Evolutionary conservation across 345 rosid genomes (phyloP).

Genomic region (Physaria fendleri): DNA sequence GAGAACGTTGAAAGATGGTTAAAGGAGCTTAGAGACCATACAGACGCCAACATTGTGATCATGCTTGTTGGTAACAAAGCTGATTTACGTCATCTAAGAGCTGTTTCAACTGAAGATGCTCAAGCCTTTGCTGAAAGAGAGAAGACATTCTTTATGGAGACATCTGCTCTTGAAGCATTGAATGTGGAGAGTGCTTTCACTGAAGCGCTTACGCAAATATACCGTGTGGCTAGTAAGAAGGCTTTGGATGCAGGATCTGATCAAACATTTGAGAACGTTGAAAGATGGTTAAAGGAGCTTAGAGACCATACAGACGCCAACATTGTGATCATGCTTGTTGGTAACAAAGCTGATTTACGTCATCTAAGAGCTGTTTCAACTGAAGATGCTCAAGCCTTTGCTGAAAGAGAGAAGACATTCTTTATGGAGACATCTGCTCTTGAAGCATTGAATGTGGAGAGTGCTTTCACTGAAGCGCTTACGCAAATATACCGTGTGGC

Average conservation of each 20-base stretch:
- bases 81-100: constrained; percentile 71
- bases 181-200: constrained; percentile 83
- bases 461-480: constrained; percentile 75
- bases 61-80: constrained; percentile 95
- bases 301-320: constrained; percentile 78
- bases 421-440: constrained; percentile 94
- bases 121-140: constrained; percentile 67
- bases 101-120: constrained; percentile 68
- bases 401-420: constrained; percentile 64
- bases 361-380: constrained; percentile 75
- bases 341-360: constrained; percentile 81
- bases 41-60: constrained; percentile 70
- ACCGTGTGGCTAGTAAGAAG: constrained; percentile 67
- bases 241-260: constrained; percentile 55
- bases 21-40: constrained; percentile 83
- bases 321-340: constrained; percentile 84
- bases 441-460: constrained; percentile 70
- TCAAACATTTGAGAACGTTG: constrained; percentile 79
- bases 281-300: constrained; percentile 90
- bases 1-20: constrained; percentile 91
- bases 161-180: constrained; percentile 78
- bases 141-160: constrained; percentile 77
- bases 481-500: constrained; percentile 73
- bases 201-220: constrained; percentile 67
- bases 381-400: constrained; percentile 62